Evolutionary conservation across 306 rosid genomes (phyloP).

Genomic region (Aeschynomene evenia): DNA sequence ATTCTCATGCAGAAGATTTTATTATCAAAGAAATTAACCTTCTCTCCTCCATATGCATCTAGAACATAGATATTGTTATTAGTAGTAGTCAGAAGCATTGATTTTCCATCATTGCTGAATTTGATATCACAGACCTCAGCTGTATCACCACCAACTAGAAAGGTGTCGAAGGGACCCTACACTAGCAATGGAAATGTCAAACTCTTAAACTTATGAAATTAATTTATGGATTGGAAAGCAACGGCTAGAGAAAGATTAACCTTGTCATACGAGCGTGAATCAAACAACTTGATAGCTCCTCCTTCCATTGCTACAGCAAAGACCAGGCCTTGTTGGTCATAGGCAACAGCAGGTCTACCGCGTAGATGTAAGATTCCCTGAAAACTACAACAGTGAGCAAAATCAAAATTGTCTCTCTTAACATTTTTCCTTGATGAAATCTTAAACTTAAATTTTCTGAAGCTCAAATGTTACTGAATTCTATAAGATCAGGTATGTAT

Average conservation of each 20-base stretch:
- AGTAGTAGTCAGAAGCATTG: slow-evolving; percentile 93
- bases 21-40: slow-evolving; percentile 51
- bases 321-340: slow-evolving; percentile 97
- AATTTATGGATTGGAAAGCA: background rate
- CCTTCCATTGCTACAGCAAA: slow-evolving; percentile 99
- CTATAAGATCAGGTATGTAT: slow-evolving; percentile 7
- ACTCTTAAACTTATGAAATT: slow-evolving; percentile 19
- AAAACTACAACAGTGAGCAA: slow-evolving; percentile 53
- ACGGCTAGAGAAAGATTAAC: slow-evolving; percentile 37
- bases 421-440: background rate
- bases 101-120: slow-evolving; percentile 94
- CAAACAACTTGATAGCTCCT: slow-evolving; percentile 93
- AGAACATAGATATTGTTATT: slow-evolving; percentile 85
- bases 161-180: slow-evolving; percentile 97
- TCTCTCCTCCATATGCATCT: slow-evolving; percentile 94
- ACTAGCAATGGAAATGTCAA: slow-evolving; percentile 36
- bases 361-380: slow-evolving; percentile 93
- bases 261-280: slow-evolving; percentile 97
- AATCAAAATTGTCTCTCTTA: slow-evolving; percentile 31
- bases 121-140: slow-evolving; percentile 97
- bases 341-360: slow-evolving; percentile 96
- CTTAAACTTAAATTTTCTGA: slow-evolving; percentile 1
- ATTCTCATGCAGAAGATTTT: slow-evolving; percentile 8
- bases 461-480: slow-evolving; percentile 24
- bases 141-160: slow-evolving; percentile 95